A percentile compares a stretch with the other conserved stretches of the same genome.
These are phyloP conservation scores for Perkinsus marinus DNA, from an alignment of 169 alveolate genomes.

Conservation along the genomic window DNA sequence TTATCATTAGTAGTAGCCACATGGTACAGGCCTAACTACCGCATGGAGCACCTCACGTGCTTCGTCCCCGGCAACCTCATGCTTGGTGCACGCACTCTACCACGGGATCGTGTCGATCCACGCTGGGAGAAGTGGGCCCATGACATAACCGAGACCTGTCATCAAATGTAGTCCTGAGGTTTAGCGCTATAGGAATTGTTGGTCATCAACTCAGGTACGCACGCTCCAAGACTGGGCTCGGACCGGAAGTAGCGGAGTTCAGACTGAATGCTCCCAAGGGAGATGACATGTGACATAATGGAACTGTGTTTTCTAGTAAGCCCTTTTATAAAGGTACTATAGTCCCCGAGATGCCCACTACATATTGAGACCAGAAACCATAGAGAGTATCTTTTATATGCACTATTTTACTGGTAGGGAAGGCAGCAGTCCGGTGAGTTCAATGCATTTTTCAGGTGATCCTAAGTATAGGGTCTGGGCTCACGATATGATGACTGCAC, in stretches of 20 bases:
- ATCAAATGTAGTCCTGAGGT: neutral
- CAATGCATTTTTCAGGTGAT: neutral
- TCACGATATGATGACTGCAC: slow-evolving; percentile 7
- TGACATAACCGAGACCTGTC: neutral
- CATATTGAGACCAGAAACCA: slow-evolving; percentile 19
- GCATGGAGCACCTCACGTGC: slow-evolving; percentile 5
- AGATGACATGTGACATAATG: neutral
- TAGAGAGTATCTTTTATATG: slow-evolving; percentile 13
- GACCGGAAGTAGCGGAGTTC: neutral
- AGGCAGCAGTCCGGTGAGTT: neutral
- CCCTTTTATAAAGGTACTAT: neutral
- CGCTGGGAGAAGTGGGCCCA: neutral
- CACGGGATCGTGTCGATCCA: neutral
- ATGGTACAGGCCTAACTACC: neutral
- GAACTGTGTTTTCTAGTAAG: neutral
- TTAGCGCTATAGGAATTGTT: neutral
- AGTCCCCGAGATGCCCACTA: slow-evolving; percentile 1
- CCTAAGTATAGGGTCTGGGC: slow-evolving; percentile 17
- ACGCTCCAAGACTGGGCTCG: neutral
- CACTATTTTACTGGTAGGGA: slow-evolving; percentile 3
- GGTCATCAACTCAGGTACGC: neutral
- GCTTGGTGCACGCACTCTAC: neutral
- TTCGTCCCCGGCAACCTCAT: neutral
- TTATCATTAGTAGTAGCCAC: neutral
- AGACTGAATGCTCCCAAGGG: neutral